Conservation (phyloP, 768 basidiomycete species). For the Strobilomyces dryophilus region DNA sequence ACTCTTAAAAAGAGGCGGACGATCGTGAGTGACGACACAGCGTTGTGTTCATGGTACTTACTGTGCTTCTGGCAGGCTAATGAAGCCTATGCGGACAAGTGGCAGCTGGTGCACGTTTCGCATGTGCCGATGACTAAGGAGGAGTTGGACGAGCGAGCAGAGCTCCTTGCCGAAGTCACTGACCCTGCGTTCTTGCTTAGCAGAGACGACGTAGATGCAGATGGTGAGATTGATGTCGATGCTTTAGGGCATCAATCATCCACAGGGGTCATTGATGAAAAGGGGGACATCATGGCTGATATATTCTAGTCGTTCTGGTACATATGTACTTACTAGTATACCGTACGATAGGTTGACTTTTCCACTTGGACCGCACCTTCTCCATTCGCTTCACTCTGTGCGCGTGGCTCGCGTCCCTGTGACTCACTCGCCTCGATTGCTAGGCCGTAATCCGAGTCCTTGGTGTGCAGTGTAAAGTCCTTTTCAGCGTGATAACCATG, state of each 20-base stretch:
- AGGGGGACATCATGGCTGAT: constrained; percentile 30
- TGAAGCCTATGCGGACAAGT: constrained; percentile 75
- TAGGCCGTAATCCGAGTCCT: too few species aligned
- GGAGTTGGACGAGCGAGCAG: constrained; percentile 74
- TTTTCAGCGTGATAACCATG: too few species aligned
- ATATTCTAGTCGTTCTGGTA: too few species aligned
- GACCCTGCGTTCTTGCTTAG: constrained; percentile 58
- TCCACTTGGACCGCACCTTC: too few species aligned
- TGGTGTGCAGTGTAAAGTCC: too few species aligned
- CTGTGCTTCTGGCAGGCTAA: constrained; percentile 41
- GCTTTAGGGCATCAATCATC: constrained; percentile 59
- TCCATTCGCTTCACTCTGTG: too few species aligned
- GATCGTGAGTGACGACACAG: constrained; percentile 48
- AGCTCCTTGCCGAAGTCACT: constrained; percentile 69
- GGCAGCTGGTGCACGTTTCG: constrained; percentile 73
- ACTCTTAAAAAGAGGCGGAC: constrained; percentile 78
- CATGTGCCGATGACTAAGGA: constrained; percentile 70
- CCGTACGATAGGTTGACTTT: too few species aligned
- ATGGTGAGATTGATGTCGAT: constrained; percentile 51
- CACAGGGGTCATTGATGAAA: constrained; percentile 42
- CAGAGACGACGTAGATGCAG: constrained; percentile 51
- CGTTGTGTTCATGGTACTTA: constrained; percentile 1
- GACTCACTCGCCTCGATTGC: too few species aligned
- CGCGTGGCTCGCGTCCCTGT: too few species aligned
- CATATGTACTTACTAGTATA: too few species aligned